phyloP scores from a whole-genome alignment of 805 yeast species.

The Isabelozyma rhagii region DNA sequence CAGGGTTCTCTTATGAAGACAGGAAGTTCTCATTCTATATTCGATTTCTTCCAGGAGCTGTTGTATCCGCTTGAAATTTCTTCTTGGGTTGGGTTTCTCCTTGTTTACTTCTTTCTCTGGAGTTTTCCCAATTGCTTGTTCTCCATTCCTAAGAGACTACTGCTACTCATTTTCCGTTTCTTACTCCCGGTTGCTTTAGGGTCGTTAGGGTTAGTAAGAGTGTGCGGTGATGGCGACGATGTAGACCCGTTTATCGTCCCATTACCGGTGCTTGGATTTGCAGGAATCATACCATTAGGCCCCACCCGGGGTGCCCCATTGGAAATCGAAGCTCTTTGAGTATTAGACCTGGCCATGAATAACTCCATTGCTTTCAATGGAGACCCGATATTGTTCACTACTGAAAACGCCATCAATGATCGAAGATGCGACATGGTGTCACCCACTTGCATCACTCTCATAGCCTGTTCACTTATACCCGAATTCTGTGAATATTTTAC shows the following conservation, averaged over 20 bases:
- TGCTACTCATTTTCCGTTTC: constrained; percentile 10
- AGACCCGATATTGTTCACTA: constrained; percentile 43
- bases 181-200: constrained; percentile 4
- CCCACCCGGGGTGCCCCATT: constrained; percentile 3
- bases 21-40: background rate
- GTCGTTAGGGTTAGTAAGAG: constrained; percentile 8
- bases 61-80: too few relatives aligned
- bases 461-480: constrained; percentile 63
- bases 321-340: constrained; percentile 17
- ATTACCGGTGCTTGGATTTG: background rate
- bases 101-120: background rate
- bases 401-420: constrained; percentile 59
- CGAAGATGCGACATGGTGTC: constrained; percentile 74
- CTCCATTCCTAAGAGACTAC: constrained; percentile 6
- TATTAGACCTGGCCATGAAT: constrained; percentile 23
- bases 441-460: constrained; percentile 70
- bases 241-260: background rate
- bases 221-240: constrained; percentile 11
- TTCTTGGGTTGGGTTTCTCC: too few relatives aligned
- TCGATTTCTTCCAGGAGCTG: too few relatives aligned
- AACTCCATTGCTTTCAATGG: constrained; percentile 56
- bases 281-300: background rate
- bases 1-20: background rate
- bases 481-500: constrained; percentile 48
- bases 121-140: background rate